Base-by-base conservation (phyloP, 257 asterid species). In the Nyctanthes arbortristis region DNA sequence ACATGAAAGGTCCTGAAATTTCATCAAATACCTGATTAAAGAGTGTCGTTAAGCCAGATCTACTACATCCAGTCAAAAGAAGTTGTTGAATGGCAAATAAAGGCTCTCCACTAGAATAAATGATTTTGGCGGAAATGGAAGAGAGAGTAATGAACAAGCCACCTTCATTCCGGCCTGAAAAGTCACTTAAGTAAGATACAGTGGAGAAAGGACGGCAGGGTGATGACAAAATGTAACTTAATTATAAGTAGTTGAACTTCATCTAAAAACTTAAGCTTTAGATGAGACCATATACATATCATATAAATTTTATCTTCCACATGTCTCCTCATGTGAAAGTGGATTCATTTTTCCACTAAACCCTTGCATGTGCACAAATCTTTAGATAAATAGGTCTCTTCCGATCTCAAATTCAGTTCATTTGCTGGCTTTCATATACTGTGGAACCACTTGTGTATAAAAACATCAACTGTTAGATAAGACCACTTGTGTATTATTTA, bases 101-200 rank as follows among this genome's bases (percentile, higher is more conserved):
- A 73, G 79, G 83, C 59, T 84, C 89, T 47, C 87, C 88, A 72
- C 54, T 49, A 66, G 80, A 30, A 65, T 76, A 32, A 58, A 67
- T 36, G 89, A 78, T 70, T 80, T 86, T 16, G 86, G 78, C 65
- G 89, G 92, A 70, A 82, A 80, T 10, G 89, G 89, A 33, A 86
- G 92, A 74, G 89, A 86, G 63, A 86, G 87, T 67, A 84, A 67
- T 71, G 92, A 83, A 73, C 89, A 84, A 18, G 84, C 83, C 71
- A 86, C 86, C 83, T 84, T 86, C 13, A 87, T 81, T 64, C 89
- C 92, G 67, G 89, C 81, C 92, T 86, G 84, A 66, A 81, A 31
- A 78, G 40, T 61, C 52, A 61, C 67, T 68, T 16, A 36, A 58
- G 29, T 47, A 37, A 57, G 61, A 29, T 36, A 32, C 29, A 30